Conservation (phyloP, 1,139 yeast genomes). For the Candida gigantensis region DNA sequence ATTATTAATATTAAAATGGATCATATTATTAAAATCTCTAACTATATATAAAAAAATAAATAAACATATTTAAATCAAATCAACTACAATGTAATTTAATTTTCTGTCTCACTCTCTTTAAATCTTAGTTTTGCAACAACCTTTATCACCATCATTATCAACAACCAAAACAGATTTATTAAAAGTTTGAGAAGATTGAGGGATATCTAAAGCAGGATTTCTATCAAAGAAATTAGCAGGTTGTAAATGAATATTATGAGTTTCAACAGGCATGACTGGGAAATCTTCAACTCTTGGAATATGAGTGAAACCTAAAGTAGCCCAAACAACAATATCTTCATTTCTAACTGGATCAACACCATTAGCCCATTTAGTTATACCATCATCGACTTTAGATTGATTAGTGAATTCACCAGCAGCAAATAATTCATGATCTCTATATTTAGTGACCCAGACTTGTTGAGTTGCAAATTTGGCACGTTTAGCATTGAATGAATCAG, state of each 20-base stretch:
- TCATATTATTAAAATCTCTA: too few relatives aligned
- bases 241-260: conserved; percentile 62
- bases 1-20: too few relatives aligned
- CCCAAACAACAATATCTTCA: conserved; percentile 83
- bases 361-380: conserved; percentile 66
- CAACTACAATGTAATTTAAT: too few relatives aligned
- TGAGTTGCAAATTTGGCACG: conserved; percentile 75
- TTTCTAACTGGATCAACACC: conserved; percentile 74
- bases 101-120: too few relatives aligned
- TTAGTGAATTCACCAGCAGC: conserved; percentile 83
- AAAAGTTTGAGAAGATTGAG: conserved; percentile 68
- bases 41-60: not conserved
- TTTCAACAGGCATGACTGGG: conserved; percentile 89
- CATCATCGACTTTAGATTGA: conserved; percentile 66
- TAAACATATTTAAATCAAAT: too few relatives aligned
- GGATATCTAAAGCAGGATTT: conserved; percentile 84
- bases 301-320: conserved; percentile 84
- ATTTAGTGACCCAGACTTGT: conserved; percentile 76
- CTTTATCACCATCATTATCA: conserved; percentile 23
- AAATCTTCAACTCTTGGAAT: conserved; percentile 88
- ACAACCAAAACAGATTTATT: conserved; percentile 61
- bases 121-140: conserved; percentile 49
- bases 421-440: conserved; percentile 64
- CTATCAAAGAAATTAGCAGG: conserved; percentile 80
- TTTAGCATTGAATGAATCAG: conserved; percentile 59